Base-by-base conservation (phyloP, 2,329 filamentous ascomycete species). In the Fusarium sp. region DNA sequence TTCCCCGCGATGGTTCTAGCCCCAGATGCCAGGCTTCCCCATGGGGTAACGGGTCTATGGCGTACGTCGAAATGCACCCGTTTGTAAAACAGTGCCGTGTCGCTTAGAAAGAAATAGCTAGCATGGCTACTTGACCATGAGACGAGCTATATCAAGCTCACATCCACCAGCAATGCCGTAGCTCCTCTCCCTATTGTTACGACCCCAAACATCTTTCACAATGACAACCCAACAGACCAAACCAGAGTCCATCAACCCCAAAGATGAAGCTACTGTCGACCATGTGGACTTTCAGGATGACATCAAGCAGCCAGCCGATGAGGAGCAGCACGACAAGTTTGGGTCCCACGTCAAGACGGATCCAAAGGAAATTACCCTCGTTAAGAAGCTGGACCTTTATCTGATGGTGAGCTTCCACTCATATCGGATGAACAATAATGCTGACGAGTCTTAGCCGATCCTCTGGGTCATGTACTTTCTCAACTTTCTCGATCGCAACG, bases 391-490 rank as follows among this genome's bases (percentile, higher is more conserved):
- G 15, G 46, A 48, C 10, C 11, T 48, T 11, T 48, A 34, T n/a
- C 18, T 48, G 46, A 48, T 34, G 46, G 46, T 48, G 10, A 34
- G 46, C 31, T 12, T 48, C 1, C n/a, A 11, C 31, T 6, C 6
- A 47, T 30, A 47, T 2, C 12, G 23, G 16, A 13, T 30, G 6
- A 15, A 9, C 30, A 10, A 28, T n/a, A 16, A 15, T 12, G n/a
- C 9, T 48, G 1, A 23, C 23, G 23, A 23, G 23, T 23, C 6
- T 13, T 34, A 34, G 46, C 46, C 46, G 9, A 48, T 48, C 13
- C 46, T 48, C 2, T 48, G 46, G 46, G 31, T 48, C 30, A 48
- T 48, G 46, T 48, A 48, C 46, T 37, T 50, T 36, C 46, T 48
- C 30, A 34, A 48, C 30, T 48, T 48, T 34, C 46, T 48, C n/a